Conservation (phyloP, 768 basidiomycete species). For the Phylloporus arenicola region DNA sequence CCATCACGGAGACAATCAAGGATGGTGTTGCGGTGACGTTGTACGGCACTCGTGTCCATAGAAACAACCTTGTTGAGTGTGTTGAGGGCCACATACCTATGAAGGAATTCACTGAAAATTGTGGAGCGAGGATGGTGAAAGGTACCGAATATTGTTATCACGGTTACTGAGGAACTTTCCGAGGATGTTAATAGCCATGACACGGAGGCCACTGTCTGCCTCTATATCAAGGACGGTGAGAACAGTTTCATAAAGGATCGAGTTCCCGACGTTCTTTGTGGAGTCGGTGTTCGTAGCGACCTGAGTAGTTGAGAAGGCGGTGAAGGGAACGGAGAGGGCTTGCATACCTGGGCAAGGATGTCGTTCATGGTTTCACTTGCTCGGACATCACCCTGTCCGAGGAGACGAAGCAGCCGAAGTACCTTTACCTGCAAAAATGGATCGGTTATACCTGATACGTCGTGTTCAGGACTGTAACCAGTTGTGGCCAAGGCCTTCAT, state of each 20-base stretch:
- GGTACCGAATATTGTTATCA: slow-evolving; percentile 96
- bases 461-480: slow-evolving; percentile 97
- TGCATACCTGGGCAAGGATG: slow-evolving; percentile 82
- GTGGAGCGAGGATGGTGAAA: slow-evolving; percentile 4
- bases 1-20: slow-evolving; percentile 99
- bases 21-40: slow-evolving; percentile 95
- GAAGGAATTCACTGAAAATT: slow-evolving; percentile 1
- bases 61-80: slow-evolving; percentile 97
- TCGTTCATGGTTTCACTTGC: slow-evolving; percentile 98
- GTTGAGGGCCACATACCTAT: slow-evolving; percentile 93
- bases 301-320: slow-evolving; percentile 33
- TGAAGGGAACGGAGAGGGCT: not conserved
- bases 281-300: slow-evolving; percentile 99
- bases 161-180: slow-evolving; percentile 97
- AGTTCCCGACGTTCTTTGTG: slow-evolving; percentile 96
- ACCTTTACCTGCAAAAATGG: slow-evolving; percentile 94
- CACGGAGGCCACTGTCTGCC: slow-evolving; percentile 89
- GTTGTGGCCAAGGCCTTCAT: slow-evolving; percentile 93
- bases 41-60: slow-evolving; percentile 97
- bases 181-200: slow-evolving; percentile 99
- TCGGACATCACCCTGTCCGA: slow-evolving; percentile 77
- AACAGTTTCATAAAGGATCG: slow-evolving; percentile 96
- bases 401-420: slow-evolving; percentile 78
- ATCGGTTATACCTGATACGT: slow-evolving; percentile 98
- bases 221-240: slow-evolving; percentile 95